Percentiles rank a stretch among this genome's conserved stretches.
Evolutionary conservation across 768 basidiomycete species (phyloP).

Genomic region (Fibroporia radiculosa): DNA sequence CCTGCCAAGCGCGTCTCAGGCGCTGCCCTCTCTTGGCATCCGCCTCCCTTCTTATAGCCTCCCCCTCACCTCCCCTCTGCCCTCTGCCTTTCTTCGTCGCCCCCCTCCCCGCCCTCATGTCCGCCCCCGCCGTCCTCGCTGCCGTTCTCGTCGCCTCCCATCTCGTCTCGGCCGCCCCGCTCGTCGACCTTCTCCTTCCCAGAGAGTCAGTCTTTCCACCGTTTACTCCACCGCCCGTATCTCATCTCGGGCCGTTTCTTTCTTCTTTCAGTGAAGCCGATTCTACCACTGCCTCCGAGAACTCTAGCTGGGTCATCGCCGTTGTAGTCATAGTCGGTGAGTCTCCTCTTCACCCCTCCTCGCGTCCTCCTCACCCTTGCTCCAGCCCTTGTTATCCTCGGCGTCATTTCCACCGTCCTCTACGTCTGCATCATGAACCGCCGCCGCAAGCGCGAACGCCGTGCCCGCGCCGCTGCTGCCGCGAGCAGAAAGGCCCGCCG

Average conservation of each 20-base stretch:
- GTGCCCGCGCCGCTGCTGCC: neutral
- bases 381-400: slow-evolving; percentile 1
- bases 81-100: neutral
- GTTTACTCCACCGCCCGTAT: neutral
- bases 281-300: neutral
- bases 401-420: neutral
- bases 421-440: slow-evolving; percentile 1
- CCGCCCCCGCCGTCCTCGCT: neutral
- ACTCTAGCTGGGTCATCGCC: slow-evolving; percentile 9
- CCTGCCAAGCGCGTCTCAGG: slow-evolving; percentile 8
- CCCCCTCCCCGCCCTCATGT: neutral
- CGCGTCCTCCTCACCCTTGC: neutral
- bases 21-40: slow-evolving; percentile 3
- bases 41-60: slow-evolving; percentile 5
- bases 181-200: neutral
- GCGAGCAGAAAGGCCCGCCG: neutral
- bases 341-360: neutral
- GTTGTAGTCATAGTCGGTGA: slow-evolving; percentile 13
- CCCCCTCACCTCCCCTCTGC: neutral
- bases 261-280: neutral
- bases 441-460: neutral
- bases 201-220: slow-evolving; percentile 1
- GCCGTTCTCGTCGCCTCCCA: neutral
- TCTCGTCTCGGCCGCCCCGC: neutral
- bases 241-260: neutral